Percentiles rank a stretch among this genome's conserved stretches.
These are phyloP conservation scores for Akebia trifoliata DNA, from an alignment of 164 flowering plant species.

Conservation along the genomic window DNA sequence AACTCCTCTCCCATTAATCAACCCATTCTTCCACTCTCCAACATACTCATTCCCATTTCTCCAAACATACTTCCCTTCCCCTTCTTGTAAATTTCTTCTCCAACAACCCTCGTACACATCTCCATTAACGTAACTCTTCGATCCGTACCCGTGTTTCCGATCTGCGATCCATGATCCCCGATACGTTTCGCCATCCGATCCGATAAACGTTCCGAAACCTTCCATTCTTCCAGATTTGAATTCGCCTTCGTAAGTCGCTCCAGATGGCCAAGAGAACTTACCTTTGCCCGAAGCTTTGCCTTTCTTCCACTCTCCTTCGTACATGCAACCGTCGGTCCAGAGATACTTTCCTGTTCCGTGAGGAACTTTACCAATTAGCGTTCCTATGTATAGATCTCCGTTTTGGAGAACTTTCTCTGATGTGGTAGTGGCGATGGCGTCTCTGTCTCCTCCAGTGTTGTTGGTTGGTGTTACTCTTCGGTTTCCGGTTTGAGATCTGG, in stretches of 20 bases:
- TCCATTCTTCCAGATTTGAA: slow-evolving; percentile 67
- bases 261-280: slow-evolving; percentile 26
- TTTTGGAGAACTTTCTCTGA: slow-evolving; percentile 61
- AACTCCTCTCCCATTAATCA: slow-evolving; percentile 30
- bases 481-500: slow-evolving; percentile 54
- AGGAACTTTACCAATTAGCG: slow-evolving; percentile 44
- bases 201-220: slow-evolving; percentile 71
- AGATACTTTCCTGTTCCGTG: slow-evolving; percentile 81
- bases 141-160: slow-evolving; percentile 70
- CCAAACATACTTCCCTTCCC: slow-evolving; percentile 73
- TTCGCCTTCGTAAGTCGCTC: not conserved
- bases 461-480: no score
- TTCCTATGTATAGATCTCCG: slow-evolving; percentile 83
- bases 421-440: not conserved
- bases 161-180: slow-evolving; percentile 65
- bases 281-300: slow-evolving; percentile 46
- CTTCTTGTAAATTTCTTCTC: slow-evolving; percentile 66
- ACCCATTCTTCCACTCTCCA: not conserved
- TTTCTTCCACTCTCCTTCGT: slow-evolving; percentile 54
- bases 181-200: slow-evolving; percentile 78
- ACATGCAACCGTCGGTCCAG: slow-evolving; percentile 89
- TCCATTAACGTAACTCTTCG: slow-evolving; percentile 70
- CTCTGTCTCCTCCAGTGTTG: no score
- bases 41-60: slow-evolving; percentile 20
- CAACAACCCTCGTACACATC: slow-evolving; percentile 71